Evolutionary conservation across 108 stramenopile species (phyloP).

Genomic region (Cyclotella kingstonii): DNA sequence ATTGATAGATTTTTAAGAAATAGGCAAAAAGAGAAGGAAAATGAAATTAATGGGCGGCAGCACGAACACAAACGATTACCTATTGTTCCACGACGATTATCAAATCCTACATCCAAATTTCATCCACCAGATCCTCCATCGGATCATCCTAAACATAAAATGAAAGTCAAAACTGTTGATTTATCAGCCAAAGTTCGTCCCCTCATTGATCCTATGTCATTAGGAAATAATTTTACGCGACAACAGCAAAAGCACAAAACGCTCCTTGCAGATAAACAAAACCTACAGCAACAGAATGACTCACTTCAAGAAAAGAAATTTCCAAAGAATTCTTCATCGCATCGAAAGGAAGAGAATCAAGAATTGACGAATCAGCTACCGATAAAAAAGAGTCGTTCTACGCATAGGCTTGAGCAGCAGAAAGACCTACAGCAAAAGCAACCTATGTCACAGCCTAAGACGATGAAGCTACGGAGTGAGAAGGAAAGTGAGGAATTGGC

Average conservation of each 20-base stretch:
- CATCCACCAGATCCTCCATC: constrained; percentile 12
- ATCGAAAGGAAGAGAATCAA: not conserved
- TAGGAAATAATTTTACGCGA: not conserved
- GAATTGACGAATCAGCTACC: not conserved
- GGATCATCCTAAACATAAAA: constrained; percentile 23
- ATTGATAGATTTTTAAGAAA: constrained; percentile 22
- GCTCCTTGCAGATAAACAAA: not conserved
- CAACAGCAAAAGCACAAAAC: not conserved
- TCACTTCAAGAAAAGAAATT: not conserved
- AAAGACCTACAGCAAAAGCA: not conserved
- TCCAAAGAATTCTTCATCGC: not conserved
- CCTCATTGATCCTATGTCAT: too few relatives aligned
- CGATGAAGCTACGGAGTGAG: not conserved
- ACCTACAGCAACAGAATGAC: not conserved
- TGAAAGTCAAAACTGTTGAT: constrained; percentile 1
- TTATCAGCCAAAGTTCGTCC: not conserved
- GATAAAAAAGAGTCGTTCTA: not conserved
- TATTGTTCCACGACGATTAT: not conserved
- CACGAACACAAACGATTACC: not conserved
- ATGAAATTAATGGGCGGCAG: not conserved
- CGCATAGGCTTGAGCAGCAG: not conserved
- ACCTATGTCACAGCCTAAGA: constrained; percentile 3
- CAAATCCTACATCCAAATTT: not conserved
- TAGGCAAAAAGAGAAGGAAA: not conserved
- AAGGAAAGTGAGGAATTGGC: constrained; percentile 1